Percentiles rank a stretch among this genome's conserved stretches.
Evolutionary conservation across 139 green algal genomes (phyloP).

Genomic region (Axilococcus clingmanii): DNA sequence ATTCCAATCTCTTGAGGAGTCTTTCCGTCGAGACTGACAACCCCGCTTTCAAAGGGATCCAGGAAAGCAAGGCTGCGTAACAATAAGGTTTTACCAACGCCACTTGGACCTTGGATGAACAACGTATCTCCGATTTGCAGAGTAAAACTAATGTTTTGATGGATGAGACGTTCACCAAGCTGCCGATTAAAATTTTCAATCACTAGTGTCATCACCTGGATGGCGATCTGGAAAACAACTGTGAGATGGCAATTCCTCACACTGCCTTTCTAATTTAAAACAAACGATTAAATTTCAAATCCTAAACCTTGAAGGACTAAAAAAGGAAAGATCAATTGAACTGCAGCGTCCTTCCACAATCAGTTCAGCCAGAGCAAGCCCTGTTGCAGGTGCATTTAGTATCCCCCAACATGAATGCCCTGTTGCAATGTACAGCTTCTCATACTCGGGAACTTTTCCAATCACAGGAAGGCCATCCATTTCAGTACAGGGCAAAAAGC

Average conservation of each 20-base stretch:
- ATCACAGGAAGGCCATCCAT: constrained; percentile 53
- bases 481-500: constrained; percentile 52
- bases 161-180: constrained; percentile 3
- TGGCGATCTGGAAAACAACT: too few relatives aligned
- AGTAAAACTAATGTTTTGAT: constrained; percentile 29
- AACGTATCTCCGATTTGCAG: constrained; percentile 36
- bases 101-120: constrained; percentile 57
- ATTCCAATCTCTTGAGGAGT: constrained; percentile 30
- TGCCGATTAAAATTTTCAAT: constrained; percentile 1
- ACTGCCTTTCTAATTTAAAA: background rate
- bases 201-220: too few relatives aligned
- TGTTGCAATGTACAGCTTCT: constrained; percentile 54
- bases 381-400: constrained; percentile 67
- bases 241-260: too few relatives aligned
- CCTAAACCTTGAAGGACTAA: too few relatives aligned
- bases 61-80: constrained; percentile 55
- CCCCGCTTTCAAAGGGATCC: constrained; percentile 43
- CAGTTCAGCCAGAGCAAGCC: constrained; percentile 56
- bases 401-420: constrained; percentile 54
- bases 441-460: constrained; percentile 40
- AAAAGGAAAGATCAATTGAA: background rate
- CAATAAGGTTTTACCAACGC: constrained; percentile 73
- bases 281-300: too few relatives aligned
- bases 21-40: constrained; percentile 28
- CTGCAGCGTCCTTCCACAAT: constrained; percentile 1